Evolutionary conservation across 2,329 filamentous ascomycete genomes (phyloP).

Genomic region (Zymoseptoria brevis): DNA sequence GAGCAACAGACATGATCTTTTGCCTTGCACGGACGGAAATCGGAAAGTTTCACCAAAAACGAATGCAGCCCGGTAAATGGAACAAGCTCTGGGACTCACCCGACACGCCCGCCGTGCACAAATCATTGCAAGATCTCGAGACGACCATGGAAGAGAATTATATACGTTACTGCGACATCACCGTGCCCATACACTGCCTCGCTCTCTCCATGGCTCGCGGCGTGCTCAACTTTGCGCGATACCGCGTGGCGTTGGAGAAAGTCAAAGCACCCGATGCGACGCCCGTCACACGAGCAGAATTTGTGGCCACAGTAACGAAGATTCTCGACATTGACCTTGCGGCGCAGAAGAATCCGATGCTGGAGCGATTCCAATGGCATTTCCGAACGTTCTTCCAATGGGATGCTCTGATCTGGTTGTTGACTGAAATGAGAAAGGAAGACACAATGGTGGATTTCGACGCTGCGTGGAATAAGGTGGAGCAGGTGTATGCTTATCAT

Average conservation of each 20-base stretch:
- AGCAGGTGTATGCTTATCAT: conserved; percentile 38
- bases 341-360: conserved; percentile 31
- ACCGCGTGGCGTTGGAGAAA: conserved; percentile 41
- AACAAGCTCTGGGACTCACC: conserved; percentile 14
- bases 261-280: conserved; percentile 23
- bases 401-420: conserved; percentile 32
- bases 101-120: conserved; percentile 14
- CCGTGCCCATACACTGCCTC: conserved; percentile 38
- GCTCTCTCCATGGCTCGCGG: conserved; percentile 38
- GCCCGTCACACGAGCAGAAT: conserved; percentile 30
- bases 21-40: conserved; percentile 37
- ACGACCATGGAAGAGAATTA: conserved; percentile 35
- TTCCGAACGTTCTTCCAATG: conserved; percentile 44
- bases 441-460: conserved; percentile 17
- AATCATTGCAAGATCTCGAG: conserved; percentile 36
- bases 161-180: conserved; percentile 39
- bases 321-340: conserved; percentile 37
- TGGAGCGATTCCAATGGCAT: conserved; percentile 46
- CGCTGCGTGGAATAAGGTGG: conserved; percentile 38
- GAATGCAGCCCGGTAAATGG: conserved; percentile 15
- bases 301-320: conserved; percentile 36
- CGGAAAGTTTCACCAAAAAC: conserved; percentile 32
- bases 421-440: conserved; percentile 27
- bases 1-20: conserved; percentile 48
- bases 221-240: conserved; percentile 36